Conservation (phyloP, 192 early-diverging fungal genomes). For the Coemansia aciculifera region DNA sequence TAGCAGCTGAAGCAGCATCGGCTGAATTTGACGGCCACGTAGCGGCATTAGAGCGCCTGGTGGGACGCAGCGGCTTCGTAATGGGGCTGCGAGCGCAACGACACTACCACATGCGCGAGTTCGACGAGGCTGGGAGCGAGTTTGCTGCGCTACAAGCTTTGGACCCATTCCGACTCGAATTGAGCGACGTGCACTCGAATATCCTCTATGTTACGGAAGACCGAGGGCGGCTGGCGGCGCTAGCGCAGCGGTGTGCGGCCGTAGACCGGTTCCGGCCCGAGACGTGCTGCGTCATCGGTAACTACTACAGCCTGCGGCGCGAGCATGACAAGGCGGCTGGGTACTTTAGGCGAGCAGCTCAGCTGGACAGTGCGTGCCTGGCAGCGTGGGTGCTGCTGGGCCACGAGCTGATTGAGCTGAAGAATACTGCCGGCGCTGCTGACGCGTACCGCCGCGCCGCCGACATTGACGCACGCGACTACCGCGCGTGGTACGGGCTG, state of each 20-base stretch:
- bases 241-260: constrained; percentile 72
- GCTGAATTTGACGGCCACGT: constrained; percentile 30
- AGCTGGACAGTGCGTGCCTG: constrained; percentile 74
- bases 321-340: constrained; percentile 84
- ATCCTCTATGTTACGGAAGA: constrained; percentile 80
- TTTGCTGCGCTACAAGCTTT: constrained; percentile 70
- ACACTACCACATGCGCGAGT: constrained; percentile 69
- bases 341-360: constrained; percentile 81
- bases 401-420: constrained; percentile 92
- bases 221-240: constrained; percentile 65
- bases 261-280: constrained; percentile 84
- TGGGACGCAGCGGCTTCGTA: constrained; percentile 67
- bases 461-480: constrained; percentile 79
- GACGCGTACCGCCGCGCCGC: constrained; percentile 86
- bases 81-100: constrained; percentile 62
- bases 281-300: constrained; percentile 83
- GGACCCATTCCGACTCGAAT: constrained; percentile 81
- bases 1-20: constrained; percentile 48
- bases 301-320: constrained; percentile 82
- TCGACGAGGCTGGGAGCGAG: constrained; percentile 62
- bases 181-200: constrained; percentile 84
- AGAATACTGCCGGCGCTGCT: constrained; percentile 84
- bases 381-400: constrained; percentile 92
- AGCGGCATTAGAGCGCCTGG: constrained; percentile 53
- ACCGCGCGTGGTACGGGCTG: constrained; percentile 89